Base-by-base conservation (phyloP, 768 basidiomycete species). In the Termitomyces heimii region DNA sequence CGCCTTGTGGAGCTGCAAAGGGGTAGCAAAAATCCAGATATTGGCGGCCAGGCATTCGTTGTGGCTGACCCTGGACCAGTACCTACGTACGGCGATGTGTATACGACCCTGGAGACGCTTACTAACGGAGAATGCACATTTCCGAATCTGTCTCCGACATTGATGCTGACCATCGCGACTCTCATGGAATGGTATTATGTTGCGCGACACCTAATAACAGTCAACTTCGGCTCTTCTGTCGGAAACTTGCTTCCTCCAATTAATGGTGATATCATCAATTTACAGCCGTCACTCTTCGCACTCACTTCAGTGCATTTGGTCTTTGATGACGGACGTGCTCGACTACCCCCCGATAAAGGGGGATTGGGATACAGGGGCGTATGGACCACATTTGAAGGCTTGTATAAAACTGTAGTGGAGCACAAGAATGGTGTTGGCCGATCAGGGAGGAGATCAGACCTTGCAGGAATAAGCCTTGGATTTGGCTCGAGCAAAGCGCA, bases 41-140 rank as follows among this genome's bases (percentile, higher is more conserved):
- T 92, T 50, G 86, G 89, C 13, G 89, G 89, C 2, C 82, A 88
- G 62, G 79, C 83, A 2, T 92, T 89, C 70, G 73, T 71, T 31
- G 67, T 91, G 53, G 76, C 83, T 1, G 88, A 92, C 65, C 78
- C 86, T 1, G 86, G 86, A 8, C 81, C 82, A 0, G 78, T 84
- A 16, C 68, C 77, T 2, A 84, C 85, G 5, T 85, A 77, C 56
- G 82, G 86, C 18, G 89, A 92, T 61, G 71, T 82, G 29, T 83
- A 88, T 65, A 72, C 70, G 26, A 74, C 73, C 3, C 72, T 91
- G 35, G 73, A 74, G 34, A 78, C 81, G 3, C 75, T 91, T 42
- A 77, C 79, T 5, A 75, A 78, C n/a, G 80, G 82, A 6, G 79
- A 81, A 55, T 82, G 79, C 44, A 68, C 66, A 3, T 89, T 88